Evolutionary conservation across 306 rosid species (phyloP).

Genomic region (Amphicarpaea edgeworthii): DNA sequence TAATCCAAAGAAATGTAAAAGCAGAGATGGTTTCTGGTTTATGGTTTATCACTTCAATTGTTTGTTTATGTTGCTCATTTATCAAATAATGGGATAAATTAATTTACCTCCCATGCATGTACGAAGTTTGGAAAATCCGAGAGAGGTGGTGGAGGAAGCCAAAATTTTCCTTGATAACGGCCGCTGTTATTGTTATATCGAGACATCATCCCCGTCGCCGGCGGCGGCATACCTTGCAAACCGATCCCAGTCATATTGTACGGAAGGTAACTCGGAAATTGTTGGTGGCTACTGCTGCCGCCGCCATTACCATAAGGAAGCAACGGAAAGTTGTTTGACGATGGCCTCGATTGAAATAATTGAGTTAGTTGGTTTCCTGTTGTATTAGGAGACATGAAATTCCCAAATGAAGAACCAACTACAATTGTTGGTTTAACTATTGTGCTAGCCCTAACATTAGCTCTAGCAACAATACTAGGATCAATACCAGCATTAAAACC

Average conservation of each 20-base stretch:
- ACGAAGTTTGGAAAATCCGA: neutral
- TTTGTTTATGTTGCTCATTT: too few species aligned
- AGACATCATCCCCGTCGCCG: too few species aligned
- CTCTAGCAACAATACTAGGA: neutral
- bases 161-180: neutral
- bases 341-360: neutral
- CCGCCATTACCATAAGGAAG: neutral
- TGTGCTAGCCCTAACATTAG: neutral
- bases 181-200: neutral
- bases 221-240: neutral
- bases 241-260: neutral
- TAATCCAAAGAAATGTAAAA: too few species aligned
- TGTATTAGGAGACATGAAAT: too few species aligned
- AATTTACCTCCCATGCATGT: neutral
- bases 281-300: neutral
- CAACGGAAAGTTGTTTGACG: neutral
- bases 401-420: too few species aligned
- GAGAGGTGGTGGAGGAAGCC: neutral
- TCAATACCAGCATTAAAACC: neutral
- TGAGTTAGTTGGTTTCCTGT: neutral
- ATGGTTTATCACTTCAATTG: too few species aligned
- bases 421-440: too few species aligned
- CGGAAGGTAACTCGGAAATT: neutral
- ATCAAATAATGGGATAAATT: neutral
- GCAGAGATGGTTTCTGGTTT: too few species aligned